Conservation (phyloP, 108 stramenopile genomes). For the Cyclostephanos tholiformis region DNA sequence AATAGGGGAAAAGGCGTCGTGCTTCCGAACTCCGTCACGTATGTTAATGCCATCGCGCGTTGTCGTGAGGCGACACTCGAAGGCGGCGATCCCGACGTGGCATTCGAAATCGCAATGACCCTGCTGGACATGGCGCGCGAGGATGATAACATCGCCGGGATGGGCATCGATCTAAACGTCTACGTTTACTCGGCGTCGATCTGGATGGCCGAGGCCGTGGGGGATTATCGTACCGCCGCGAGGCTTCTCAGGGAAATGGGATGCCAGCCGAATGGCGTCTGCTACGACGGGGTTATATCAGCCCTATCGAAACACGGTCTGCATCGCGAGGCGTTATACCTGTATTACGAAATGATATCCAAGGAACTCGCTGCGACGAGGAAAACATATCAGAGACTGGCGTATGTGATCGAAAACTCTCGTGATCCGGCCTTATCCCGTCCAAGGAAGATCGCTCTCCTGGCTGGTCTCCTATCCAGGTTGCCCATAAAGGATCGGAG, state of each 20-base stretch:
- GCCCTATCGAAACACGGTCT: constrained; percentile 48
- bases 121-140: constrained; percentile 53
- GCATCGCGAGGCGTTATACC: constrained; percentile 48
- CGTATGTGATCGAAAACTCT: constrained; percentile 28
- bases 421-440: constrained; percentile 28
- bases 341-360: constrained; percentile 59
- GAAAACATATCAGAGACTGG: constrained; percentile 41
- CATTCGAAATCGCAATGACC: constrained; percentile 37
- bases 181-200: constrained; percentile 79
- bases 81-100: constrained; percentile 25
- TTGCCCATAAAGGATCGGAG: constrained; percentile 24
- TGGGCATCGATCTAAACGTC: constrained; percentile 50
- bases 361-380: constrained; percentile 34
- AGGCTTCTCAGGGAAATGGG: constrained; percentile 61
- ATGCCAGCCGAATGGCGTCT: constrained; percentile 30
- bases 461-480: constrained; percentile 33
- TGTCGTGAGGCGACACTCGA: constrained; percentile 47
- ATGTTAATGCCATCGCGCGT: constrained; percentile 63
- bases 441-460: constrained; percentile 28
- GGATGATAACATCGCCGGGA: constrained; percentile 25
- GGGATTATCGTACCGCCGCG: constrained; percentile 37
- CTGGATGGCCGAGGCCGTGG: constrained; percentile 67
- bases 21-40: constrained; percentile 56
- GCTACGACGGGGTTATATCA: constrained; percentile 67
- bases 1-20: constrained; percentile 58